Conservation (phyloP, 2,329 filamentous ascomycete species). For the Phaeomoniella chlamydospora region DNA sequence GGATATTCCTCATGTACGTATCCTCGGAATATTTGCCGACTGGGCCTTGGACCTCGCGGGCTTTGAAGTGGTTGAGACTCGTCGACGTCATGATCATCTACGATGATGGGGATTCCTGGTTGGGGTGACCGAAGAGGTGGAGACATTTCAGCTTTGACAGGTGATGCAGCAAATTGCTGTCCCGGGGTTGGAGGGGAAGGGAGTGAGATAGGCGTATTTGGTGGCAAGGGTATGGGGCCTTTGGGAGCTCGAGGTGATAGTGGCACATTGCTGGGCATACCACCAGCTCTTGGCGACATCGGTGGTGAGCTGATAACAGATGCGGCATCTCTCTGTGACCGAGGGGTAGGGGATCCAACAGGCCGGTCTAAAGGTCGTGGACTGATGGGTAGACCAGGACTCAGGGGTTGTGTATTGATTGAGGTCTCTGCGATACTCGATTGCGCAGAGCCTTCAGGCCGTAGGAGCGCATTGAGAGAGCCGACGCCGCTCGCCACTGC, state of each 20-base stretch:
- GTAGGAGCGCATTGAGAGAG: slow-evolving; percentile 18
- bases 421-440: slow-evolving; percentile 20
- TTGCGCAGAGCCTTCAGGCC: slow-evolving; percentile 11
- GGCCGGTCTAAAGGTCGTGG: slow-evolving; percentile 47
- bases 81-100: slow-evolving; percentile 15
- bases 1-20: slow-evolving; percentile 78
- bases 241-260: slow-evolving; percentile 61
- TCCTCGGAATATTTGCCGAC: slow-evolving; percentile 51
- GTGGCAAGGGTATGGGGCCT: slow-evolving; percentile 58
- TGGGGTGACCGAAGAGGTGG: not conserved
- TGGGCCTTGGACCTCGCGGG: slow-evolving; percentile 8
- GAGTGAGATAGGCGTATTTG: slow-evolving; percentile 52
- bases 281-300: slow-evolving; percentile 46
- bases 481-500: slow-evolving; percentile 10
- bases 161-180: slow-evolving; percentile 4
- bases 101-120: slow-evolving; percentile 1
- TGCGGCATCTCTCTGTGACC: slow-evolving; percentile 35
- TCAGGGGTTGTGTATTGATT: slow-evolving; percentile 34
- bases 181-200: slow-evolving; percentile 26
- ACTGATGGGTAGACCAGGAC: slow-evolving; percentile 49
- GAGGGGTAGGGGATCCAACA: slow-evolving; percentile 43
- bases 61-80: slow-evolving; percentile 18
- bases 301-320: slow-evolving; percentile 46
- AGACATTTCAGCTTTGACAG: slow-evolving; percentile 11
- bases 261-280: slow-evolving; percentile 33